These are phyloP conservation scores for Serendipita sp. DNA, from an alignment of 768 basidiomycete genomes.

Conservation along the genomic window DNA sequence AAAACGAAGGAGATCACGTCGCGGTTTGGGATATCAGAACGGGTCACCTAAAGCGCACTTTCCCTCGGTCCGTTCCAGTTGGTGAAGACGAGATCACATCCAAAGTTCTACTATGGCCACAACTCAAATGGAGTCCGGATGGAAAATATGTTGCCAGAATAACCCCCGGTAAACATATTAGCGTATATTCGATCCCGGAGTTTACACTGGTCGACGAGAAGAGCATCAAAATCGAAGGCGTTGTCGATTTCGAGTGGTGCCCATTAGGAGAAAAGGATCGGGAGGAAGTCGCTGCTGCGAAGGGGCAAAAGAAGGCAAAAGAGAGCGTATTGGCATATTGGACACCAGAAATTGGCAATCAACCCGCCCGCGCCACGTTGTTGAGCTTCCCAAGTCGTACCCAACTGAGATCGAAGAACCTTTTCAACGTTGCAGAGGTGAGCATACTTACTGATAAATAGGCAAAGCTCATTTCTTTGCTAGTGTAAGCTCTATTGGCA, in stretches of 20 bases:
- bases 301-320: conserved; percentile 41
- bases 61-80: conserved; percentile 41
- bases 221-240: conserved; percentile 92
- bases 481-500: conserved; percentile 99
- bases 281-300: conserved; percentile 46
- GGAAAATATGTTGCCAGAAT: conserved; percentile 87
- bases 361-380: conserved; percentile 92
- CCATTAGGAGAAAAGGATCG: conserved; percentile 81
- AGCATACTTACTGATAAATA: conserved; percentile 17
- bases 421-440: conserved; percentile 96
- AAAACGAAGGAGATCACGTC: conserved; percentile 92
- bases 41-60: conserved; percentile 81
- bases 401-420: conserved; percentile 82
- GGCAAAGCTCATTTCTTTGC: neutral
- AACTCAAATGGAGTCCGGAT: conserved; percentile 93
- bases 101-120: conserved; percentile 72
- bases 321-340: conserved; percentile 96
- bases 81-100: conserved; percentile 35
- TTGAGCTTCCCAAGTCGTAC: conserved; percentile 74
- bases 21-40: conserved; percentile 99
- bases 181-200: conserved; percentile 85
- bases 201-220: conserved; percentile 95
- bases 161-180: conserved; percentile 84
- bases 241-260: conserved; percentile 97
- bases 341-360: conserved; percentile 93